Percentiles rank a stretch among this genome's conserved stretches.
phyloP scores from a whole-genome alignment of 768 basidiomycete species.

The Rhizopogon vesiculosus region DNA sequence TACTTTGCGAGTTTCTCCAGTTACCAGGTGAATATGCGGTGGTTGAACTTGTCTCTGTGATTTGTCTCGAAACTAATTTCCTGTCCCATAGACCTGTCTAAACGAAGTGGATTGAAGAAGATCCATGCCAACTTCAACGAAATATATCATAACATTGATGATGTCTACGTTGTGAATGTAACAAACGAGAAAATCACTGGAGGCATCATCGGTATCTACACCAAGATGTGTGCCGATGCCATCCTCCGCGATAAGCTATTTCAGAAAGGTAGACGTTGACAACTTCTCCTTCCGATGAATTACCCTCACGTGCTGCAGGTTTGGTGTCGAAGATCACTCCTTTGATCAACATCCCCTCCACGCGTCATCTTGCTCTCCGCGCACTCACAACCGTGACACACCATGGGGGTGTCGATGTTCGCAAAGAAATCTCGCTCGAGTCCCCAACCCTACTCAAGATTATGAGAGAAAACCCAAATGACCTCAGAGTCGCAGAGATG shows the following conservation, averaged over 20 bases:
- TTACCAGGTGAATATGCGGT: conserved; percentile 47
- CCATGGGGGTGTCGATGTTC: conserved; percentile 49
- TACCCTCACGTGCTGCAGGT: conserved; percentile 30
- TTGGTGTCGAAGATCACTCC: conserved; percentile 55
- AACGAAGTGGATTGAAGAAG: conserved; percentile 56
- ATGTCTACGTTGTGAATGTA: conserved; percentile 38
- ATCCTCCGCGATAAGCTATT: conserved; percentile 57
- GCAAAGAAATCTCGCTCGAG: conserved; percentile 44
- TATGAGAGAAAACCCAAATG: conserved; percentile 46
- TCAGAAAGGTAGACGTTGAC: conserved; percentile 39
- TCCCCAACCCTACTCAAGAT: conserved; percentile 38
- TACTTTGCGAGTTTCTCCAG: conserved; percentile 46
- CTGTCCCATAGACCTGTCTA: conserved; percentile 43
- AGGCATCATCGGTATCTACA: conserved; percentile 56
- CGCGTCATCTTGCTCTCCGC: conserved; percentile 49
- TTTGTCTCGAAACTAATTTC: background rate
- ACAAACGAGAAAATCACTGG: conserved; percentile 47
- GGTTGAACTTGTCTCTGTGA: background rate
- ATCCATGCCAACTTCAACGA: conserved; percentile 53
- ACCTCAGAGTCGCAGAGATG: conserved; percentile 45
- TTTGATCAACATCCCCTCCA: conserved; percentile 41
- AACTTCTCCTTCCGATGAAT: background rate
- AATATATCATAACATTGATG: conserved; percentile 46
- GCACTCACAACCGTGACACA: conserved; percentile 57
- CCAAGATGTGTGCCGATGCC: conserved; percentile 59